These are phyloP conservation scores for Bathelium albidoporum DNA, from an alignment of 495 filamentous ascomycete genomes.

Conservation along the genomic window DNA sequence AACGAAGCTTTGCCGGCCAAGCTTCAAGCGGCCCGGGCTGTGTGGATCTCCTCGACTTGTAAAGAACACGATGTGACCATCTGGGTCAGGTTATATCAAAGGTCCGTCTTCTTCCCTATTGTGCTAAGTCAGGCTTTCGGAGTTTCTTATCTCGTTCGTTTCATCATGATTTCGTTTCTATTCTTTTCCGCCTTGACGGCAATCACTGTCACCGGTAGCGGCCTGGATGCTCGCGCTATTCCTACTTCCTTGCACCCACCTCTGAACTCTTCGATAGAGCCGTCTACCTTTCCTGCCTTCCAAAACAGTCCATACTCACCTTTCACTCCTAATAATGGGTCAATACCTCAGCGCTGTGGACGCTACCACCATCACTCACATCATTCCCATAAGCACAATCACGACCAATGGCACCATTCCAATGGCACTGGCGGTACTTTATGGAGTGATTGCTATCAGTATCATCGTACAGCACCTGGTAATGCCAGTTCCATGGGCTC, in stretches of 20 bases:
- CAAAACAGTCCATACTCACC: background rate
- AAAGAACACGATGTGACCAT: conserved; percentile 1
- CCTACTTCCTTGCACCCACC: background rate
- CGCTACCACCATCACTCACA: background rate
- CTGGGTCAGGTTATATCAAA: background rate
- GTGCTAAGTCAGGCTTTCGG: background rate
- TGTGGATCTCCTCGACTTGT: background rate
- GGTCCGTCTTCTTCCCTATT: background rate
- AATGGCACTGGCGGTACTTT: background rate
- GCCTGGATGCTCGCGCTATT: background rate
- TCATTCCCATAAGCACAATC: too few species aligned
- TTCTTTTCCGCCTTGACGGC: background rate
- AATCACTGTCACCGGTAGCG: background rate
- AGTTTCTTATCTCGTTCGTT: background rate
- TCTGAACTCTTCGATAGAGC: background rate
- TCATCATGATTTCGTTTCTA: background rate
- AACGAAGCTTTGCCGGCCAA: background rate
- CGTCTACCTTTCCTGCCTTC: background rate
- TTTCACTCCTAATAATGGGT: background rate
- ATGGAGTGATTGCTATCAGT: background rate
- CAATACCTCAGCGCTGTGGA: background rate
- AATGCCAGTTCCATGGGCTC: background rate
- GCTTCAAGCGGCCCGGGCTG: background rate
- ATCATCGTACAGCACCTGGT: background rate
- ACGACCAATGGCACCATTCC: background rate